A percentile compares a stretch with the other conserved stretches of the same genome.
Evolutionary conservation across 345 rosid species (phyloP).

Genomic region (Dovyalis caffra): DNA sequence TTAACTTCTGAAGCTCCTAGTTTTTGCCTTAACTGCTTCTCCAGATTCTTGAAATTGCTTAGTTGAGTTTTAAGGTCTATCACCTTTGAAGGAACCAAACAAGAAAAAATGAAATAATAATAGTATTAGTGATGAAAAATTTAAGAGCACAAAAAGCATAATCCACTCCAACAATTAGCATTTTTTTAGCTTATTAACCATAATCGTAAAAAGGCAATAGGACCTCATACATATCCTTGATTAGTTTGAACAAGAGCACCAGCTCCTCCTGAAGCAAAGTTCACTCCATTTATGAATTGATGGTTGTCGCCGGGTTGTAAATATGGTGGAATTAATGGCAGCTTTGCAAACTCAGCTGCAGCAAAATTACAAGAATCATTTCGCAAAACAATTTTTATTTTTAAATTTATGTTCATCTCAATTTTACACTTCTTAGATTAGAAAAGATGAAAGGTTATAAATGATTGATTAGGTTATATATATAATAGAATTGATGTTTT

Average conservation of each 20-base stretch:
- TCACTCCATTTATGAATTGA: conserved; percentile 35
- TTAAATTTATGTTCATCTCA: too few species aligned
- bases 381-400: too few species aligned
- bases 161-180: not conserved
- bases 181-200: too few species aligned
- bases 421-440: too few species aligned
- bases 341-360: conserved; percentile 43
- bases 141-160: not conserved
- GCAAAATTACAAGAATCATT: not conserved
- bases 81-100: conserved; percentile 25
- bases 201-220: too few species aligned
- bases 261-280: conserved; percentile 53
- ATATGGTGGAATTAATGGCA: conserved; percentile 47
- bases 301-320: conserved; percentile 33
- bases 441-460: too few species aligned
- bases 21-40: conserved; percentile 25
- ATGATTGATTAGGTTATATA: too few species aligned
- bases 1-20: conserved; percentile 34
- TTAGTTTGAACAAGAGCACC: conserved; percentile 45
- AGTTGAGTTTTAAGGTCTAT: conserved; percentile 38
- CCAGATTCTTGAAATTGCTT: conserved; percentile 33
- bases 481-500: too few species aligned
- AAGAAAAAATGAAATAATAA: not conserved
- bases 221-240: conserved; percentile 39
- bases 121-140: not conserved